Percentiles rank a stretch among this genome's conserved stretches.
Conservation (phyloP, 2,329 filamentous ascomycete genomes). For the Diaporthe sp. region DNA sequence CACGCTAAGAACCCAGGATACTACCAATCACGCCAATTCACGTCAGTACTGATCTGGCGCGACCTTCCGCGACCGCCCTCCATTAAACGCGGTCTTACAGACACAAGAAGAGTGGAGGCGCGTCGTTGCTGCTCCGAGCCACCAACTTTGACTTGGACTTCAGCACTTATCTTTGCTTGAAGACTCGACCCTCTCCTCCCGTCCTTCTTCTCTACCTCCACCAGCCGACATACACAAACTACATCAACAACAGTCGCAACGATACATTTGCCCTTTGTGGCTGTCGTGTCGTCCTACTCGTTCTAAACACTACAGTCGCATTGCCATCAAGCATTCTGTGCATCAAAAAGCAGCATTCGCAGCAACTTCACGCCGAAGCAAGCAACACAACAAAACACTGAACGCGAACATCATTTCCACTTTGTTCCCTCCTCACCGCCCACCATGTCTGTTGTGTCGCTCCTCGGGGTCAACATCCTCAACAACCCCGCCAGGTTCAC, state of each 20-base stretch:
- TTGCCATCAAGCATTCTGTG: background rate
- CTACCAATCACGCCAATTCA: background rate
- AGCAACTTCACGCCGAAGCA: background rate
- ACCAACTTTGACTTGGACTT: slow-evolving; percentile 26
- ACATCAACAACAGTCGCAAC: slow-evolving; percentile 1
- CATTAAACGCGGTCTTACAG: slow-evolving; percentile 28
- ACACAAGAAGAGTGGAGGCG: slow-evolving; percentile 32
- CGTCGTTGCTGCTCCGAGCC: slow-evolving; percentile 28
- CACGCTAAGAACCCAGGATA: background rate
- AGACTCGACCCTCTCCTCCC: background rate
- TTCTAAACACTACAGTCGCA: background rate
- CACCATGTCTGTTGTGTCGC: slow-evolving; percentile 92
- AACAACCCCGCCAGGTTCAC: slow-evolving; percentile 98
- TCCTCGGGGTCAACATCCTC: slow-evolving; percentile 93
- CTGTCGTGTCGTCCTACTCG: background rate
- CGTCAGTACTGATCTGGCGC: background rate
- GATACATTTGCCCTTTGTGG: background rate
- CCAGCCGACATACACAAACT: background rate
- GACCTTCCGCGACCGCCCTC: slow-evolving; percentile 4
- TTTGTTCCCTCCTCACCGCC: background rate
- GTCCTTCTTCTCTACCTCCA: background rate
- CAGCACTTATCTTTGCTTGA: background rate
- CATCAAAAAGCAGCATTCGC: background rate
- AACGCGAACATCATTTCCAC: background rate
- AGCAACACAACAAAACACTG: background rate